Evolutionary conservation across 2,329 filamentous ascomycete genomes (phyloP), one percentile per base, ranked within the genome.

Genomic region (Scedosporium dehoogii): DNA sequence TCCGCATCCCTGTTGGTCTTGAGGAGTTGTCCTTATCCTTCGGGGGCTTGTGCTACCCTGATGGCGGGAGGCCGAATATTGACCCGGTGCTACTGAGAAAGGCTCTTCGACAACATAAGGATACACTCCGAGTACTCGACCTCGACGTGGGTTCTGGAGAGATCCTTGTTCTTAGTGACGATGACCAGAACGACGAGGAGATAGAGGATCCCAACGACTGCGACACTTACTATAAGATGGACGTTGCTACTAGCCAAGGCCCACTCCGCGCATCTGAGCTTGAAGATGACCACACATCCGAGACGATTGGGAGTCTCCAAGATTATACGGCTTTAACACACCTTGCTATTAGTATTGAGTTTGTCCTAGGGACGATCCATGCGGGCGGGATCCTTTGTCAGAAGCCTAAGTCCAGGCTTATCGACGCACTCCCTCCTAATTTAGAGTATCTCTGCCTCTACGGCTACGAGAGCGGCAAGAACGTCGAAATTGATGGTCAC

Each of bases 401-500:
- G 14, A 16, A 25, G 21, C 55, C 44, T 4, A 18, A 46, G 2
- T 62, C 62, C 44, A 59, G 63, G 0, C 62, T 66, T n/a, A 38
- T 66, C 16, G 64, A 65, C 25, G 60, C 58, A 3, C 18, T 66
- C 46, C 64, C 65, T 1, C 60, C 62, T 3, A 62, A 42, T 41
- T 33, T 66, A 25, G 63, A 66, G 53, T 63, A 58, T 12, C 27
- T 66, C n/a, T 59, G 63, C 27, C 46, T 66, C 0, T 65, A 65
- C 21, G 65, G 63, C 1, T 66, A 65, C 12, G 9, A 12, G 21
- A 59, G 60, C 21, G 64, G 64, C 3, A 38, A 64, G 10, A 27
- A 60, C 14, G 2, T 41, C 6, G 38, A 42, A 0, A 25, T 64
- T 1, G 65, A 66, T 10, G 59, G 7, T 3, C 62, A 64, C 0